Percentiles rank a stretch among this genome's conserved stretches.
These are phyloP conservation scores for Raffaelea albimanens DNA, from an alignment of 2,329 filamentous ascomycete genomes.

Conservation along the genomic window DNA sequence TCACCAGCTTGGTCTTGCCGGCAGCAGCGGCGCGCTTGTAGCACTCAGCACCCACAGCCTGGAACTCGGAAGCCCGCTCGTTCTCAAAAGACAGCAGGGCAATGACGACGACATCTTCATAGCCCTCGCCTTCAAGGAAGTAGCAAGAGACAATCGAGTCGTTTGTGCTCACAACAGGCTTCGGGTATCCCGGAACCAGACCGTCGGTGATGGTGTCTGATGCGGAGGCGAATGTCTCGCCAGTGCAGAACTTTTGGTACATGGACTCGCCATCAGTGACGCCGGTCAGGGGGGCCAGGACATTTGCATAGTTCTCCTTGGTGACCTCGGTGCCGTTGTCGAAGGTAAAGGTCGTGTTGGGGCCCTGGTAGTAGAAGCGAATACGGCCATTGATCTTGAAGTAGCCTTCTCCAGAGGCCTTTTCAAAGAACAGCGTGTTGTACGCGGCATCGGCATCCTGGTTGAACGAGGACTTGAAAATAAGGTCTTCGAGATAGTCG, in stretches of 20 bases:
- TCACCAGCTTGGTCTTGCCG: constrained; percentile 49
- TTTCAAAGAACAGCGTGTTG: constrained; percentile 27
- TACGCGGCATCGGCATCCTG: constrained; percentile 23
- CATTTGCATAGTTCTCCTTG: constrained; percentile 21
- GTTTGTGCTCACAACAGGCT: constrained; percentile 18
- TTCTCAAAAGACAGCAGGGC: constrained; percentile 18
- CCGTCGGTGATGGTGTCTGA: not conserved
- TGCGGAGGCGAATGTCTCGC: constrained; percentile 1
- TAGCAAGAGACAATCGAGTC: constrained; percentile 23
- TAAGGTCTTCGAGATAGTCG: constrained; percentile 29
- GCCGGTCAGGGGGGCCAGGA: constrained; percentile 19
- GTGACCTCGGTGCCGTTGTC: constrained; percentile 24
- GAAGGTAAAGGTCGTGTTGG: constrained; percentile 25
- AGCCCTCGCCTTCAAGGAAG: constrained; percentile 20
- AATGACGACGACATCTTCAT: constrained; percentile 24
- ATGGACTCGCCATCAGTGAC: constrained; percentile 23
- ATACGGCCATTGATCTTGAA: constrained; percentile 23
- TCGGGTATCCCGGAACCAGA: constrained; percentile 16
- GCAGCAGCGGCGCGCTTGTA: constrained; percentile 27
- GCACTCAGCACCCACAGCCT: constrained; percentile 23
- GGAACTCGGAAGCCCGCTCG: constrained; percentile 20
- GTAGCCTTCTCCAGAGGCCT: constrained; percentile 18
- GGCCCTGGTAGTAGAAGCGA: constrained; percentile 20
- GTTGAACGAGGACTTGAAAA: constrained; percentile 26
- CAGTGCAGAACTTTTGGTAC: constrained; percentile 24